Conservation (phyloP, 352 stramenopile genomes). For the Phytophthora macrochlamydospora region DNA sequence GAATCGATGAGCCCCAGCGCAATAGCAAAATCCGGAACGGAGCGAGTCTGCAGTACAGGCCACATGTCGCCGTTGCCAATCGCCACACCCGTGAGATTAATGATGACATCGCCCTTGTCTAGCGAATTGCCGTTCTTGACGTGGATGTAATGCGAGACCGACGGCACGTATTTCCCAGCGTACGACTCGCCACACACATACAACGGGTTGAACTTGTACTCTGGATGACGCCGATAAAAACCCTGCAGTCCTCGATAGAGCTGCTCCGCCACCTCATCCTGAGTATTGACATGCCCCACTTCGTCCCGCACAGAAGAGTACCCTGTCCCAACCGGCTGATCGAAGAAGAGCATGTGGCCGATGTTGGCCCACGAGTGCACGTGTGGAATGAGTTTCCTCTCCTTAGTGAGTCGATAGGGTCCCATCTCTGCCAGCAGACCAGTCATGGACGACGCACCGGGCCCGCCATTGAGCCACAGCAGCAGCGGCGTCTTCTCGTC, state of each 20-base stretch:
- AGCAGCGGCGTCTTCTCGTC: conserved; percentile 64
- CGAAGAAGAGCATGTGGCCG: conserved; percentile 86
- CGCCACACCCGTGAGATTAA: conserved; percentile 89
- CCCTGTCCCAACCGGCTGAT: conserved; percentile 82
- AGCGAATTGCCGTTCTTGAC: conserved; percentile 66
- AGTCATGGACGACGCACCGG: conserved; percentile 81
- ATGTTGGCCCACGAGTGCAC: conserved; percentile 74
- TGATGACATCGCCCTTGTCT: conserved; percentile 37
- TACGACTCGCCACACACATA: conserved; percentile 93
- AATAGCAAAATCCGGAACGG: conserved; percentile 81
- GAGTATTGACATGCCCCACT: conserved; percentile 68
- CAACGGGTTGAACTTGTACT: conserved; percentile 69
- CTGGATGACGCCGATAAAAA: conserved; percentile 90
- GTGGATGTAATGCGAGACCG: conserved; percentile 94
- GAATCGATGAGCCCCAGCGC: conserved; percentile 83
- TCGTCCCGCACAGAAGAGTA: conserved; percentile 80
- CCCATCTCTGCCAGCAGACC: conserved; percentile 80
- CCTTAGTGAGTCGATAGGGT: conserved; percentile 68
- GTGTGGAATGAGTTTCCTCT: conserved; percentile 77
- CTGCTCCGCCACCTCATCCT: conserved; percentile 78
- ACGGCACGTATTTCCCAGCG: conserved; percentile 97
- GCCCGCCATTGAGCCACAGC: conserved; percentile 84
- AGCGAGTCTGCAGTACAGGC: conserved; percentile 82
- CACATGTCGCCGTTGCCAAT: conserved; percentile 92
- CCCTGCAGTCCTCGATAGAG: conserved; percentile 93